Evolutionary conservation across 352 stramenopile species (phyloP).

Genomic region (Pythium biforme): DNA sequence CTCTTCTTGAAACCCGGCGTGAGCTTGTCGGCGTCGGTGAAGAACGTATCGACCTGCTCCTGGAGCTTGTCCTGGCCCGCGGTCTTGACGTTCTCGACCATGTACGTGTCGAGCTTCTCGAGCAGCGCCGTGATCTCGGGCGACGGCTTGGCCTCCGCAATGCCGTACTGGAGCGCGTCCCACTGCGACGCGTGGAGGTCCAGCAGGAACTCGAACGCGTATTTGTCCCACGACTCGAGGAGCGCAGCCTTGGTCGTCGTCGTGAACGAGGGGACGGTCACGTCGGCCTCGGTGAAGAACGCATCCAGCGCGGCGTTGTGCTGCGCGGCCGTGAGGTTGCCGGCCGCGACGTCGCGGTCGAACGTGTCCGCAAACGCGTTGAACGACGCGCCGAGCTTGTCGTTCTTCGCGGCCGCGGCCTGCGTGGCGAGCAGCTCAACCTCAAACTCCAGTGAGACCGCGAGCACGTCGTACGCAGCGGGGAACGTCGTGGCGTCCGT

Average conservation of each 20-base stretch:
- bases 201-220: neutral
- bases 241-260: neutral
- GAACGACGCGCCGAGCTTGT: neutral
- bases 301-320: neutral
- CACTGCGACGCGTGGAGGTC: neutral
- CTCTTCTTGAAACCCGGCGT: neutral
- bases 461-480: neutral
- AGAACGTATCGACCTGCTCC: neutral
- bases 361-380: neutral
- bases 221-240: neutral
- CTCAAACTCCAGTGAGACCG: neutral
- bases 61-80: neutral
- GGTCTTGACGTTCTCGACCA: neutral
- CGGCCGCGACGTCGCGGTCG: neutral
- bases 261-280: neutral
- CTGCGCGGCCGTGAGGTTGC: neutral
- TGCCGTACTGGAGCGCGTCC: neutral
- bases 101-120: neutral
- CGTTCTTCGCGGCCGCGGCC: neutral
- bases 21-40: neutral
- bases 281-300: constrained; percentile 1
- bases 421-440: neutral
- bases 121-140: neutral
- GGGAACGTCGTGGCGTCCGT: neutral
- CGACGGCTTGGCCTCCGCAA: neutral